Conservation (phyloP, 2,329 filamentous ascomycete genomes). For the Xylaria digitata region DNA sequence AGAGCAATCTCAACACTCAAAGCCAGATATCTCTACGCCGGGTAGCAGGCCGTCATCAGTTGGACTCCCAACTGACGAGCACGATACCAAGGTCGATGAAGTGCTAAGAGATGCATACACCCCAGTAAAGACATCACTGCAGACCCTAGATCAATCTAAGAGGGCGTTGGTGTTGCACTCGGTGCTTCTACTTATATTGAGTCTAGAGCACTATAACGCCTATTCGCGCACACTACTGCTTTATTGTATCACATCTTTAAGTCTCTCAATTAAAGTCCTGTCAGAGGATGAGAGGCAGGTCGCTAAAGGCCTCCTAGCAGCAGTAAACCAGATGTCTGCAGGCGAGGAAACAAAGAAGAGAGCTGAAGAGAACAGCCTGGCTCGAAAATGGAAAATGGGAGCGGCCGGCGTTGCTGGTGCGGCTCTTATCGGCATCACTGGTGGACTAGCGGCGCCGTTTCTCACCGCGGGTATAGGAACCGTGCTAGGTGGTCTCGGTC, state of each 20-base stretch:
- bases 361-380: constrained; percentile 70
- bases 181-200: constrained; percentile 77
- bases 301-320: constrained; percentile 78
- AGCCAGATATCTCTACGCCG: constrained; percentile 31
- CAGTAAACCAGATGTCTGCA: constrained; percentile 73
- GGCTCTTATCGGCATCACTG: constrained; percentile 77
- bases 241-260: constrained; percentile 75
- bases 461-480: constrained; percentile 84
- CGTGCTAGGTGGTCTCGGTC: constrained; percentile 79
- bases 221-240: constrained; percentile 79
- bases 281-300: constrained; percentile 80
- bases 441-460: constrained; percentile 81
- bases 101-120: constrained; percentile 65
- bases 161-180: constrained; percentile 76
- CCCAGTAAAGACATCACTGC: constrained; percentile 71
- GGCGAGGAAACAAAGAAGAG: constrained; percentile 73
- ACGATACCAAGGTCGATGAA: constrained; percentile 60
- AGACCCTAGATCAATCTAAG: constrained; percentile 68
- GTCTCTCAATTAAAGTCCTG: constrained; percentile 72
- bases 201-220: constrained; percentile 80
- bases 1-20: constrained; percentile 39
- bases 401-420: constrained; percentile 55
- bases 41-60: constrained; percentile 15
- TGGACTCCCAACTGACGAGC: constrained; percentile 35
- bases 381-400: constrained; percentile 78